Conservation (phyloP, 495 filamentous ascomycete species). For the Parmelia sp. region DNA sequence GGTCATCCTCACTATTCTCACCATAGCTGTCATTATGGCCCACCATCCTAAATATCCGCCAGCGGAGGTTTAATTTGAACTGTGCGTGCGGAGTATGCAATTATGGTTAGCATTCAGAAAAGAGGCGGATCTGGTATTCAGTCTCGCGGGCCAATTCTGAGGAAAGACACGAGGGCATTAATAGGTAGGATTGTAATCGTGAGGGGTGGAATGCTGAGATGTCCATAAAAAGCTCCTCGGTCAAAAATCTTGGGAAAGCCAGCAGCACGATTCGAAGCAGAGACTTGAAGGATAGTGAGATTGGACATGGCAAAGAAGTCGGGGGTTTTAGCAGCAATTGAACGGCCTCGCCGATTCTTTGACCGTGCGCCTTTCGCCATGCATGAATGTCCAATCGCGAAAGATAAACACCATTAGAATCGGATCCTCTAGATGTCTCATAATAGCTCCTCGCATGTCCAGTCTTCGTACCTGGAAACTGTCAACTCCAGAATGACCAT, state of each 20-base stretch:
- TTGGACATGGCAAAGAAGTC: neutral
- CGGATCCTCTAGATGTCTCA: slow-evolving; percentile 23
- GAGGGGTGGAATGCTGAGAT: neutral
- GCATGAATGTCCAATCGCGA: neutral
- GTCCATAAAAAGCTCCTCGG: neutral
- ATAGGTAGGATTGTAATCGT: neutral
- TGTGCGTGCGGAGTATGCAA: neutral
- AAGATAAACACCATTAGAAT: neutral
- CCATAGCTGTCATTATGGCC: neutral
- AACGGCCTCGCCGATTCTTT: neutral
- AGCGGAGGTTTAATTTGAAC: neutral
- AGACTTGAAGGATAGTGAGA: neutral
- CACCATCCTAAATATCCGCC: neutral
- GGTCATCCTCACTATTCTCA: too few relatives aligned
- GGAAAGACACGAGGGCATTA: neutral
- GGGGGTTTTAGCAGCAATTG: neutral
- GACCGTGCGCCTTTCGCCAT: slow-evolving; percentile 9
- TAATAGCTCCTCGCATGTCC: slow-evolving; percentile 94
- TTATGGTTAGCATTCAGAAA: neutral
- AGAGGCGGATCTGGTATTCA: neutral
- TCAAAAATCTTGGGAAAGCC: neutral
- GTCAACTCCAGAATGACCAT: neutral
- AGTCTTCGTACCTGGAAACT: slow-evolving; percentile 82
- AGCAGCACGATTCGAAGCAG: neutral
- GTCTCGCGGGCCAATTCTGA: neutral